Percentiles rank a stretch among this genome's conserved stretches.
phyloP scores from a whole-genome alignment of 164 flowering plant species.

The Aristolochia californica region DNA sequence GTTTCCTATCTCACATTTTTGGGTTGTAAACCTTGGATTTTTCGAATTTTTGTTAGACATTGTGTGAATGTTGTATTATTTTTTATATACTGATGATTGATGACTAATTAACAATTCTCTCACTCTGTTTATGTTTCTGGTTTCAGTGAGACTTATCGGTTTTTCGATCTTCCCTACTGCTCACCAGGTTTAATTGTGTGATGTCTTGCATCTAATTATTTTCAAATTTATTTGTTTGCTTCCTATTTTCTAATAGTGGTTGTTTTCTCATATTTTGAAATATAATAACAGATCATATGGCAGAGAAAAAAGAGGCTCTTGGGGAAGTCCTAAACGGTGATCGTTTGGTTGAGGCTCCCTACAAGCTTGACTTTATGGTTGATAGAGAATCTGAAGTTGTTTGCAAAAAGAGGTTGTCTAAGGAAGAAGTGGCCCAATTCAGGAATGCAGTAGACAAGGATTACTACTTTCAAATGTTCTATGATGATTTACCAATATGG shows the following conservation, averaged over 20 bases:
- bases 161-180: constrained; percentile 34
- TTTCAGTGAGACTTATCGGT: constrained; percentile 35
- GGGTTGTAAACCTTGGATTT: too few relatives aligned
- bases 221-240: neutral
- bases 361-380: constrained; percentile 23
- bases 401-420: constrained; percentile 22
- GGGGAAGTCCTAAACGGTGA: constrained; percentile 36
- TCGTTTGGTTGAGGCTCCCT: constrained; percentile 30
- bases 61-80: too few relatives aligned
- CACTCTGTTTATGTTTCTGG: neutral
- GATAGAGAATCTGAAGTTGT: constrained; percentile 24
- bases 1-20: too few relatives aligned
- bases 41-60: too few relatives aligned
- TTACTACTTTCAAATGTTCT: constrained; percentile 35
- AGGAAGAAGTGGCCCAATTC: constrained; percentile 19
- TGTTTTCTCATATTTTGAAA: neutral
- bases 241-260: neutral
- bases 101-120: neutral
- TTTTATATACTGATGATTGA: neutral
- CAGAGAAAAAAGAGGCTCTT: constrained; percentile 31
- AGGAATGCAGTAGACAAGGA: constrained; percentile 25
- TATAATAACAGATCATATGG: constrained; percentile 8
- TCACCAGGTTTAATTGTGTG: constrained; percentile 16
- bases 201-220: neutral
- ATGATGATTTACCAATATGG: constrained; percentile 36